Evolutionary conservation across 208 protist species (phyloP).

Genomic region (Wallacemonas sp.): DNA sequence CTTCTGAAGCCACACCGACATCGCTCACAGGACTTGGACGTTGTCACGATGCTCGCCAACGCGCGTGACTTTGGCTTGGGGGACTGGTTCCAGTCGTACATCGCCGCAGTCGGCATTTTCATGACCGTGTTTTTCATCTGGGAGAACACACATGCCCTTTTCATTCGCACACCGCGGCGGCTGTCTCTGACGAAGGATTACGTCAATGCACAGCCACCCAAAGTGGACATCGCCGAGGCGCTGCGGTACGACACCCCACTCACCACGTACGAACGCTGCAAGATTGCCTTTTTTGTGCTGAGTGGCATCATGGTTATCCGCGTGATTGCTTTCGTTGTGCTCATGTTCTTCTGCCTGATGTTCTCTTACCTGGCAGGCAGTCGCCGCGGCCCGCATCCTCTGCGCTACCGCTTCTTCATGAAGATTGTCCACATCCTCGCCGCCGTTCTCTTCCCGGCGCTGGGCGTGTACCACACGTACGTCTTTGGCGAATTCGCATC

Average conservation of each 20-base stretch:
- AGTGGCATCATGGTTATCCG: slow-evolving; percentile 73
- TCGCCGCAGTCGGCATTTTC: slow-evolving; percentile 16
- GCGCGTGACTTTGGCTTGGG: not conserved
- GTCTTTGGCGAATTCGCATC: slow-evolving; percentile 61
- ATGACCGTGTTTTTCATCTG: slow-evolving; percentile 29
- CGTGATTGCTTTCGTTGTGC: slow-evolving; percentile 23
- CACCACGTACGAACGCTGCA: slow-evolving; percentile 64
- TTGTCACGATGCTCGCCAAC: not conserved
- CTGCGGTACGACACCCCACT: slow-evolving; percentile 81
- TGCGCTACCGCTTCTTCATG: slow-evolving; percentile 53
- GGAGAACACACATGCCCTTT: slow-evolving; percentile 46
- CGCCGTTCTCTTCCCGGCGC: slow-evolving; percentile 28
- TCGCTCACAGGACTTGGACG: not conserved
- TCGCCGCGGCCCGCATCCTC: slow-evolving; percentile 39
- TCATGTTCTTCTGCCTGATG: slow-evolving; percentile 43
- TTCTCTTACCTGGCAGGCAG: slow-evolving; percentile 35
- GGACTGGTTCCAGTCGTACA: not conserved
- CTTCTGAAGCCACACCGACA: not conserved
- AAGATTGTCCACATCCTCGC: slow-evolving; percentile 31
- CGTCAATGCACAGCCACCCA: slow-evolving; percentile 44
- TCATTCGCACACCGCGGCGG: slow-evolving; percentile 34
- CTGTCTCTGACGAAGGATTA: slow-evolving; percentile 68
- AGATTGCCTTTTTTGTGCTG: slow-evolving; percentile 62
- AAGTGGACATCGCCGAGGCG: slow-evolving; percentile 55
- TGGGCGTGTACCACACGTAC: slow-evolving; percentile 67